Evolutionary conservation across 192 early-diverging fungal species (phyloP), one percentile per base, ranked within the genome.

Genomic region (Linnemannia elongata): DNA sequence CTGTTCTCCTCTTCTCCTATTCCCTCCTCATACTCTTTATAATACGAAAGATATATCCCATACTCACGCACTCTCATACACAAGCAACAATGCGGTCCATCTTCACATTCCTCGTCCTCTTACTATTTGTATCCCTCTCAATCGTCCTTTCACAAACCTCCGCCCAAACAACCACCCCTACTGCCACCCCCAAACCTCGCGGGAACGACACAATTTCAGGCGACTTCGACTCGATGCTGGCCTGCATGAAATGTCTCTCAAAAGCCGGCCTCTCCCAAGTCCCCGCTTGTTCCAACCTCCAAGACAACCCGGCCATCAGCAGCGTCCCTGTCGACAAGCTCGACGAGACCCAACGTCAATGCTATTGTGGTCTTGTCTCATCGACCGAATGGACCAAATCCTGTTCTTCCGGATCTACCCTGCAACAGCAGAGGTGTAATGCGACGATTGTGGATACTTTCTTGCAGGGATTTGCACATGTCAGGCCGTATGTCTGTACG

Each of bases 201-300:
- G n/a, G n/a, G 7, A 57, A 24, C 55, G n/a, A 57, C 55, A 27
- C 49, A 52, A 3, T 57, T 12, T 10, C 60, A 9, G 10, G 27
- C 60, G 60, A 66, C 13, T 13, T 66, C 1, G 60, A 66, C 60
- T 66, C 60, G 1, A 66, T 66, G 60, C 9, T 66, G 10, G 30
- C 60, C 30, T 66, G 60, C 30, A 66, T 66, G 60, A 66, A 66
- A 66, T 66, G 60, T 66, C 60, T 66, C 30, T 66, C 60, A 30
- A 66, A 66, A 1, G n/a, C 60, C 10, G 60, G 60, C 2, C 27
- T 66, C 9, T 27, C 60, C 10, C 60, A 66, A 13, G 60, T 66
- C 30, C 30, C 60, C 30, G 60, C 60, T 12, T 66, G 60, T 30
- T 30, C 12, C 0, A 66, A 1, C 30, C 60, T 66, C 30, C 60